A percentile compares a stretch with the other conserved stretches of the same genome.
These are phyloP conservation scores for Cercospora sp. DNA, from an alignment of 2,329 filamentous ascomycete species.

Conservation along the genomic window DNA sequence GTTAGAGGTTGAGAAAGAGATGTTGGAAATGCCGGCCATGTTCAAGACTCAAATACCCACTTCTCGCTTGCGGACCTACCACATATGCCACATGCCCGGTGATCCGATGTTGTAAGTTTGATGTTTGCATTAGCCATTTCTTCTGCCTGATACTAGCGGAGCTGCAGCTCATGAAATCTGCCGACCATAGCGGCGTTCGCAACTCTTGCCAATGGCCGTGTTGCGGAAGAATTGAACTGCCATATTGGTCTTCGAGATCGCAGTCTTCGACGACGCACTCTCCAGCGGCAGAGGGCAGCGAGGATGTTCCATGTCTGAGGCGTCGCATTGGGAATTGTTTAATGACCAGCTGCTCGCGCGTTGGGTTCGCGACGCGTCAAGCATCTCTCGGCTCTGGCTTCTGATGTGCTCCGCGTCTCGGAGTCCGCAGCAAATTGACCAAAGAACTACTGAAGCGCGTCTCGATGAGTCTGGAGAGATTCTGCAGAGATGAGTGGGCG, in stretches of 20 bases:
- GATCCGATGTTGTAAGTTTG: neutral
- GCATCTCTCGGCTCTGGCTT: neutral
- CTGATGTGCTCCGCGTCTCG: neutral
- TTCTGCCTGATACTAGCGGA: neutral
- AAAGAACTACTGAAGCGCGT: neutral
- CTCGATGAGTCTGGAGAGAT: neutral
- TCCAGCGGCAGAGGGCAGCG: neutral
- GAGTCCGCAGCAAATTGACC: neutral
- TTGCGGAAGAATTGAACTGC: no score
- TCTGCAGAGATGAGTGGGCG: neutral
- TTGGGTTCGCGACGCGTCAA: neutral
- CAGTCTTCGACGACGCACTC: neutral
- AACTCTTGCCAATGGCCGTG: no score
- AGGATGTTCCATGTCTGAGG: neutral
- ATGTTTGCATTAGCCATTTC: neutral
- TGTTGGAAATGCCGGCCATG: neutral
- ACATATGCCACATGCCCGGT: neutral
- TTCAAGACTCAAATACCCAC: neutral
- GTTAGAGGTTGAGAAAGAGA: neutral
- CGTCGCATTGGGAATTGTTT: neutral
- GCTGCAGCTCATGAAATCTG: neutral
- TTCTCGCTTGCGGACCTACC: neutral
- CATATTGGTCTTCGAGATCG: neutral
- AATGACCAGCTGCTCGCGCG: no score
- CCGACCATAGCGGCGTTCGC: no score